Percentiles rank a stretch among this genome's conserved stretches.
Evolutionary conservation across 225 moss, liverwort and hornwort species (phyloP).

Genomic region (Antitrichia curtipendula): DNA sequence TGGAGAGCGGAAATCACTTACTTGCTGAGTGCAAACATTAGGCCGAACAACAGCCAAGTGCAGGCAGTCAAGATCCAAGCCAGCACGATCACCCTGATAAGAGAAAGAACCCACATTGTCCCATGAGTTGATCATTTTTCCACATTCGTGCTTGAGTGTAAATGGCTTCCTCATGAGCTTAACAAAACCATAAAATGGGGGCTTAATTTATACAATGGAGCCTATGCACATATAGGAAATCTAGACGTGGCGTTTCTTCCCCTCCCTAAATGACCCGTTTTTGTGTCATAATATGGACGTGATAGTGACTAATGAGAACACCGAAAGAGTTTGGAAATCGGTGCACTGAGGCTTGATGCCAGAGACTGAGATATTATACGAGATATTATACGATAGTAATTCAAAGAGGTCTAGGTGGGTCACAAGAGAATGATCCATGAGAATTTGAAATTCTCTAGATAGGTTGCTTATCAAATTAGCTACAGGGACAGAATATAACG

Average conservation of each 20-base stretch:
- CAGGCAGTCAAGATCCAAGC: constrained; percentile 45
- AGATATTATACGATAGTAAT: neutral
- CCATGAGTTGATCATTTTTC: neutral
- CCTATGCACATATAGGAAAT: neutral
- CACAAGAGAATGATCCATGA: neutral
- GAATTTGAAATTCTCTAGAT: neutral
- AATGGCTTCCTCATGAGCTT: neutral
- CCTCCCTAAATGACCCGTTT: neutral
- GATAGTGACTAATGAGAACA: neutral
- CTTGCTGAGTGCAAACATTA: constrained; percentile 40
- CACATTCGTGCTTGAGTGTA: no score
- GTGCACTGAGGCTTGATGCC: neutral
- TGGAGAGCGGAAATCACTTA: neutral
- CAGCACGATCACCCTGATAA: constrained; percentile 8
- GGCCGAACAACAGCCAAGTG: constrained; percentile 41
- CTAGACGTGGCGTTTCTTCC: neutral
- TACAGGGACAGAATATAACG: neutral
- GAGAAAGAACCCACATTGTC: neutral
- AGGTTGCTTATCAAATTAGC: neutral
- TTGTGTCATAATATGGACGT: neutral
- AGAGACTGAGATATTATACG: neutral
- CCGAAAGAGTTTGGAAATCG: neutral
- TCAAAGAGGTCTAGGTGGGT: neutral
- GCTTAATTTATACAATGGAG: no score
- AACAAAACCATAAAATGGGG: neutral